phyloP scores from a whole-genome alignment of 257 asterid species.

The Scutellaria barbata region DNA sequence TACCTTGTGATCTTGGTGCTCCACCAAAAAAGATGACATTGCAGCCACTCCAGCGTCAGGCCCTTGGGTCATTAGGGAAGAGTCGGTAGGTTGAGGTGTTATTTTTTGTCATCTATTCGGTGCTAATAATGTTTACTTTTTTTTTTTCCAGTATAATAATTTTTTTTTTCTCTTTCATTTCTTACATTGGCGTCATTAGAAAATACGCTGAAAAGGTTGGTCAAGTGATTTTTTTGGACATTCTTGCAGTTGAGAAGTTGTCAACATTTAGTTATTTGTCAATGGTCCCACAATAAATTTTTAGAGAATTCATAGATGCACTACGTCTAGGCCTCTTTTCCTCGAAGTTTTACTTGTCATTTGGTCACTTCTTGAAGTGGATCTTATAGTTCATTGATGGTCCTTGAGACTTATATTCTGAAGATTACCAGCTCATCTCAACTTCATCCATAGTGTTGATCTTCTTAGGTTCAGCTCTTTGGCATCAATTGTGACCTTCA shows the following conservation, averaged over 20 bases:
- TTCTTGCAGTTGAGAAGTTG: conserved; percentile 14
- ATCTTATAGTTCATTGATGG: conserved; percentile 25
- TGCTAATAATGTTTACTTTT: conserved; percentile 9
- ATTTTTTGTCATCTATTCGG: background rate
- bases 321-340: background rate
- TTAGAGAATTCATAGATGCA: too few relatives aligned
- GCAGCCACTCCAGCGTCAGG: conserved; percentile 60
- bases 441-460: conserved; percentile 23
- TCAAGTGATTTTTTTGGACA: background rate
- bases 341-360: background rate
- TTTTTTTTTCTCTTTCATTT: background rate
- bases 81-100: conserved; percentile 69
- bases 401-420: conserved; percentile 14
- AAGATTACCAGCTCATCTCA: conserved; percentile 13
- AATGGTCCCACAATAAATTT: background rate
- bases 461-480: conserved; percentile 18
- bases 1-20: conserved; percentile 91
- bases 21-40: conserved; percentile 64
- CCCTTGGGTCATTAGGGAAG: conserved; percentile 96
- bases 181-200: conserved; percentile 21
- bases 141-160: background rate
- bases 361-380: conserved; percentile 8
- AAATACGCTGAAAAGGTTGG: conserved; percentile 15
- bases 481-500: conserved; percentile 22
- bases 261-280: conserved; percentile 22